Evolutionary conservation across 202 grass and related monocot genomes (phyloP), one percentile per base, ranked within the genome.

Genomic region (Carex arenaria): DNA sequence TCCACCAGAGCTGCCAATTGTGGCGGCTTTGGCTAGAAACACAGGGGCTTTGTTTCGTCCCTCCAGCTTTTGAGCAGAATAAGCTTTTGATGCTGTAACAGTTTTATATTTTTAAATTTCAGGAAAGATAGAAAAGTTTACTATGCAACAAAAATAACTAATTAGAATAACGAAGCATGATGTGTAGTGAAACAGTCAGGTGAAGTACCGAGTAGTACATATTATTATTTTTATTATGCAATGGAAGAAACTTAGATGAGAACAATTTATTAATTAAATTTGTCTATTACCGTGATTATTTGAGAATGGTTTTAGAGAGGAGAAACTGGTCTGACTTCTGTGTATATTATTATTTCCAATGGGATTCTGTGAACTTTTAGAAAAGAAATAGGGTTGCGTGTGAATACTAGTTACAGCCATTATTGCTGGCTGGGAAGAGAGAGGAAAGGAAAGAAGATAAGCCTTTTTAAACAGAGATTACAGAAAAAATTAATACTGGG

Each of bases 1-100:
- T 52, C 85, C 67, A 20, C 78, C 79, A 26, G 87, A 69, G 68
- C 87, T 63, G 31, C 84, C 43, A 61, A 89, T 47, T 13, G 87
- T 80, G 23, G 79, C 60, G 3, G 87, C 80, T 72, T 63, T 85
- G 49, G 70, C 17, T 47, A 86, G 23, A 82, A 89, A 80, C 23
- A 28, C 36, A 54, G 38, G 20, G 15, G 61, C 43, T 71, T 83
- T 61, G 54, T 73, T 34, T 30, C 57, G 40, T 34, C 70, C 20
- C 31, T 78, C n/a, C 42, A 77, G 0, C 59, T 54, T 20, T 20
- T 36, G 80, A 70, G 23, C n/a, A 34, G 80, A 38, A 62, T 9
- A 56, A 12, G 47, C 18, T 40, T 69, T 82, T 82, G 28, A 34
- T 54, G 57, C 80, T 82, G 80, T 30, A 64, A 60, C 49, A 45